Evolutionary conservation across 306 rosid genomes (phyloP).

Genomic region (Medicago truncatula): DNA sequence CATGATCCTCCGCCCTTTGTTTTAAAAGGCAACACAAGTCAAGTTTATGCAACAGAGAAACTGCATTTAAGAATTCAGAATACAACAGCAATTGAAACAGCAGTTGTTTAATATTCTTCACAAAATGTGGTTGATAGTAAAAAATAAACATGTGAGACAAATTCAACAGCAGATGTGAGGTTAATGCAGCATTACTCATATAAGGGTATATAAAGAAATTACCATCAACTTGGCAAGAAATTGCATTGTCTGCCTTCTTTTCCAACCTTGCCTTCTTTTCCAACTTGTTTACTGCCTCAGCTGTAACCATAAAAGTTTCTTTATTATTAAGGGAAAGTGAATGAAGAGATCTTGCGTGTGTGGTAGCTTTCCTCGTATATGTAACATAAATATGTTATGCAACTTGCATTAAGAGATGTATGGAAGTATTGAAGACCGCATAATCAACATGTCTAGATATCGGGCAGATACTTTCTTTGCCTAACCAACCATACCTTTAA

Average conservation of each 20-base stretch:
- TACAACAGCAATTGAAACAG: slow-evolving; percentile 3
- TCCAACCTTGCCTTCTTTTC: slow-evolving; percentile 53
- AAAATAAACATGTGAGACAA: slow-evolving; percentile 18
- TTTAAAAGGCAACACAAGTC: background rate
- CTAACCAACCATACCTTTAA: slow-evolving; percentile 62
- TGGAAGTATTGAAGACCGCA: slow-evolving; percentile 13
- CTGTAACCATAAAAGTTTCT: slow-evolving; percentile 56
- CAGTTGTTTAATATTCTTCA: background rate
- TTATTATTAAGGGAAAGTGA: slow-evolving; percentile 29
- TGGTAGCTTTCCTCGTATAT: slow-evolving; percentile 28
- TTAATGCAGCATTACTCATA: background rate
- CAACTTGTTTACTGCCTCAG: slow-evolving; percentile 55
- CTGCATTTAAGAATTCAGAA: slow-evolving; percentile 22
- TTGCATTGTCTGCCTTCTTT: slow-evolving; percentile 50
- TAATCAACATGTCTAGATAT: slow-evolving; percentile 22
- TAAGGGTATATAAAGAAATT: slow-evolving; percentile 33
- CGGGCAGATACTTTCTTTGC: slow-evolving; percentile 24
- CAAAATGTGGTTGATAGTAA: background rate
- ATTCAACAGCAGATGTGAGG: background rate
- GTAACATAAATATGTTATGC: background rate
- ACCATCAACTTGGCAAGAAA: slow-evolving; percentile 49
- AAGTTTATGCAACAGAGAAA: background rate
- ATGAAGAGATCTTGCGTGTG: slow-evolving; percentile 1
- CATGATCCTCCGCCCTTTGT: background rate
- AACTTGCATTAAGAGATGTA: slow-evolving; percentile 23